Evolutionary conservation across 2,329 filamentous ascomycete species (phyloP), one percentile per base, ranked within the genome.

Genomic region (Talaromyces sp.): DNA sequence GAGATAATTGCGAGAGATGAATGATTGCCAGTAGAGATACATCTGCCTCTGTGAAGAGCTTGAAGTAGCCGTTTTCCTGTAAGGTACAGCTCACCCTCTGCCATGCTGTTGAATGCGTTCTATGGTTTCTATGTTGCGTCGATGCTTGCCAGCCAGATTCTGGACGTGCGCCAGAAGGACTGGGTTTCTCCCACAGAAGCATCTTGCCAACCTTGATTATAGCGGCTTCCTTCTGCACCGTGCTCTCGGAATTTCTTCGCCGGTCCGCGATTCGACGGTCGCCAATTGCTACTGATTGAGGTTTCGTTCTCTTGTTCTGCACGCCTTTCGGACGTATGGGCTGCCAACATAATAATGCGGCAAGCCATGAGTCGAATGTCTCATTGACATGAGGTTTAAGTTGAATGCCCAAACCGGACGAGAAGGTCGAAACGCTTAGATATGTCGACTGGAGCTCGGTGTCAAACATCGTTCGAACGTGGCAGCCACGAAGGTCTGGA

Each of bases 201-300:
- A 97, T 87, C 74, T 93, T 93, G 63, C 93, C 95, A 57, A 97
- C 92, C 75, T 98, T 99, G 81, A 98, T 98, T 69, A 98, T 95
- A 63, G 90, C 88, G 3, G 87, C 86, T 67, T 92, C 89, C 73
- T 89, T 95, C 33, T 84, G 79, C 33, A 83, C 72, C 2, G 83
- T 82, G 60, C 72, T 78, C 67, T 82, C 80, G 10, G 81, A 82
- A 63, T 80, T 78, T 64, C 80, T 73, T 65, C 81, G 76, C 39
- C 78, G 78, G 33, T 82, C 79, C 2, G 74, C 72, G 47, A 78
- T 69, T 43, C 78, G 79, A 52, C 78, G 77, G 50, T 81, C 79
- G 22, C 74, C 73, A 57, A 81, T 81, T 27, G 78, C 72, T 41
- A 81, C 75, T 6, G 77, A 75, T 67, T 82, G 80, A 60, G 81